Evolutionary conservation across 1,139 yeast species (phyloP), one percentile per base, ranked within the genome.

Genomic region (Pichia inconspicua): DNA sequence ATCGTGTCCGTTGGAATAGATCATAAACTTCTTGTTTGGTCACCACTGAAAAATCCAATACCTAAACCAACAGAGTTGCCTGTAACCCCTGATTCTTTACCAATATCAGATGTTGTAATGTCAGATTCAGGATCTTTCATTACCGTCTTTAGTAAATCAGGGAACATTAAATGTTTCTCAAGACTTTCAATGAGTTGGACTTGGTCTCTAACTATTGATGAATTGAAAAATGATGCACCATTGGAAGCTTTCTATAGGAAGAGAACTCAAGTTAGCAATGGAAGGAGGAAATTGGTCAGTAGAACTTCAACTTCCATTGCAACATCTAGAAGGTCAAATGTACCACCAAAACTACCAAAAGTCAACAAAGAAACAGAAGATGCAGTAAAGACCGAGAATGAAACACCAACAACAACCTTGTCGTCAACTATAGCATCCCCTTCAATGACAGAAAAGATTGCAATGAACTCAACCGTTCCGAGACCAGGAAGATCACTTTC

Each of bases 1-100:
- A 68, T 86, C 38, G 81, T 84, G 0, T 75, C 90, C 0, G 73
- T 84, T 31, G 90, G 90, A 4, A 66, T 87, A 56, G 95, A 86
- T 58, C 89, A 83, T 57, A 78, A 73, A 51, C 71, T 86, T 1
- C 65, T 79, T 37, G 77, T 85, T 11, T 86, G 95, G 95, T 80
- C 87, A 1, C 94, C 92, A 2, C 65, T 80, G 46, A 66, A 72
- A 3, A 60, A 60, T 17, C 85, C 68, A 53, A 67, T 59, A 57
- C 81, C 70, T 51, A 68, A 49, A 46, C 83, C 69, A 52, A 76
- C 66, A 48, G 72, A 55, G 48, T 68, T 70, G 27, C 77, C 75
- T 14, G 59, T 67, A 37, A 61, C 67, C 1, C 65, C 69, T 3
- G 75, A 76, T 39, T 68, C 80, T 44, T 80, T 92, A 86, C 95